phyloP scores from a whole-genome alignment of 768 basidiomycete genomes.

The Strobilomyces echinocephalus region DNA sequence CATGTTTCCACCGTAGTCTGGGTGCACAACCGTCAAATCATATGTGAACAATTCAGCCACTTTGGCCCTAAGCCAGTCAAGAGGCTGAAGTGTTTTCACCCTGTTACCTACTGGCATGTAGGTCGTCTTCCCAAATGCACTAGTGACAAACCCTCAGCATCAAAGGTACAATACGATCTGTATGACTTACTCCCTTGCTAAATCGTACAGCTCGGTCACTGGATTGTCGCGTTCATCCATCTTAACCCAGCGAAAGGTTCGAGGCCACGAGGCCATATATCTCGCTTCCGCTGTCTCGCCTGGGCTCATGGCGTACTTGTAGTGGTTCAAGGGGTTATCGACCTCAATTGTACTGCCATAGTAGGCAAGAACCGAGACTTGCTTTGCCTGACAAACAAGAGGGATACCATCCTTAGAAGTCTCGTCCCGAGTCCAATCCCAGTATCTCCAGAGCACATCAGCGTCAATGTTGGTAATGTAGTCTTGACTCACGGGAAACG shows the following conservation, averaged over 20 bases:
- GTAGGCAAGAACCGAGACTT: neutral
- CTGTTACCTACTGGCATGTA: neutral
- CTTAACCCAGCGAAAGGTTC: slow-evolving; percentile 18
- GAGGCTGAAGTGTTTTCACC: neutral
- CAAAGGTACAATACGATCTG: neutral
- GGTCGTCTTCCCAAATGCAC: slow-evolving; percentile 3
- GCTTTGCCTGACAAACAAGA: neutral
- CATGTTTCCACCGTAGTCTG: slow-evolving; percentile 16
- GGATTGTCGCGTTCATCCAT: neutral
- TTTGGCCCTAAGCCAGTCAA: slow-evolving; percentile 14
- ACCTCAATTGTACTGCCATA: neutral
- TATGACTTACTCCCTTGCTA: slow-evolving; percentile 7
- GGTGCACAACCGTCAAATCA: slow-evolving; percentile 5
- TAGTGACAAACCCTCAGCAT: neutral
- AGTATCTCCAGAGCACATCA: slow-evolving; percentile 7
- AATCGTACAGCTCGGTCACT: slow-evolving; percentile 7
- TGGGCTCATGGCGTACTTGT: slow-evolving; percentile 2
- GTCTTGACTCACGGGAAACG: slow-evolving; percentile 15
- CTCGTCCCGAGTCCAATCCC: slow-evolving; percentile 13
- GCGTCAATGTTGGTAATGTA: neutral
- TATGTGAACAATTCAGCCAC: slow-evolving; percentile 13
- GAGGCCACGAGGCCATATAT: slow-evolving; percentile 7
- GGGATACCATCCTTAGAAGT: slow-evolving; percentile 8
- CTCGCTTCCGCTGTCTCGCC: neutral
- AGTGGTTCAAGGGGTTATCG: slow-evolving; percentile 15